These are phyloP conservation scores for Colletotrichum higginsianum DNA, from an alignment of 2,329 filamentous ascomycete species.

Conservation along the genomic window DNA sequence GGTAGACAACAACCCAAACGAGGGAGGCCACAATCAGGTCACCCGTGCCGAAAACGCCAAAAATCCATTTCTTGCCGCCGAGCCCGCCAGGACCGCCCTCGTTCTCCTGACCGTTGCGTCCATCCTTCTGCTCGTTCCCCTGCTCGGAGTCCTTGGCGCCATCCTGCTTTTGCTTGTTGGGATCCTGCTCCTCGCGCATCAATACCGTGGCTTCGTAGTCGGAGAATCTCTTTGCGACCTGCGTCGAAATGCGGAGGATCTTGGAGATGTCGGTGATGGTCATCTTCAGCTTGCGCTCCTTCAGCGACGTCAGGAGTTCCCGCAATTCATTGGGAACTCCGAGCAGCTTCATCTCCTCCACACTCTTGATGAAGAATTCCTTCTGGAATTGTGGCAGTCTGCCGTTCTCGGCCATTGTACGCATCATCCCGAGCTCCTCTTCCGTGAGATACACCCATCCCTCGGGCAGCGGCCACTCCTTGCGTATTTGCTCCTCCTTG, in stretches of 20 bases:
- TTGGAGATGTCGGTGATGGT: slow-evolving; percentile 68
- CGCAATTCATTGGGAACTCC: slow-evolving; percentile 80
- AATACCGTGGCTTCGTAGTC: slow-evolving; percentile 42
- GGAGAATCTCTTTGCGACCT: slow-evolving; percentile 64
- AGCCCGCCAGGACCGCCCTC: slow-evolving; percentile 40
- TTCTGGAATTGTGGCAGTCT: slow-evolving; percentile 75
- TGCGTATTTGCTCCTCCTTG: slow-evolving; percentile 46
- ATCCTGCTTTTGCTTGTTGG: slow-evolving; percentile 37
- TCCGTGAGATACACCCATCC: slow-evolving; percentile 64
- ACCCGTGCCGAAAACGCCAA: slow-evolving; percentile 43
- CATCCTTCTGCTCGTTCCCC: slow-evolving; percentile 51
- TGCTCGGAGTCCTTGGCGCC: slow-evolving; percentile 39
- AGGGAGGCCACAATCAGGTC: slow-evolving; percentile 64
- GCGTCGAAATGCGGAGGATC: slow-evolving; percentile 69
- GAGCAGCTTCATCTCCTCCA: slow-evolving; percentile 75
- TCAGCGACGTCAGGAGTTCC: slow-evolving; percentile 69
- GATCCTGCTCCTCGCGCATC: slow-evolving; percentile 39
- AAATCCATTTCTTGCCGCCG: slow-evolving; percentile 42
- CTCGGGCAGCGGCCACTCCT: slow-evolving; percentile 55
- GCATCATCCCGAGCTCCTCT: slow-evolving; percentile 66
- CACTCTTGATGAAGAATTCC: slow-evolving; percentile 70
- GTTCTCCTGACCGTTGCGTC: slow-evolving; percentile 33
- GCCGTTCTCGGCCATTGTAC: slow-evolving; percentile 70
- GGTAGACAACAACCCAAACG: slow-evolving; percentile 62
- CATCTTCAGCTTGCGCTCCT: slow-evolving; percentile 63